These are phyloP conservation scores for Podospora tetraspora DNA, from an alignment of 495 filamentous ascomycete species.

Conservation along the genomic window DNA sequence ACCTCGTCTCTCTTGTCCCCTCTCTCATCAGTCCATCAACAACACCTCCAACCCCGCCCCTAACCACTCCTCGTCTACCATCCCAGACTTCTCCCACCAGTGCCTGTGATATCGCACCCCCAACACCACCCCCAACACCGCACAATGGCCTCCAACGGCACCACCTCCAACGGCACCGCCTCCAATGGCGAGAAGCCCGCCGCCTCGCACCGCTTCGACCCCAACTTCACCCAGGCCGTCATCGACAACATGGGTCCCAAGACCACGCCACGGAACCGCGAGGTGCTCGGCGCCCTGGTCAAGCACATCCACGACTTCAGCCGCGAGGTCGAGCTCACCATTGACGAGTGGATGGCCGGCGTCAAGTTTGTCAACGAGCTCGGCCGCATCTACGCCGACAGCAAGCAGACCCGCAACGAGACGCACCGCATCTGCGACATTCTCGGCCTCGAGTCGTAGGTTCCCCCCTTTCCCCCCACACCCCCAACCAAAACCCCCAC, in stretches of 20 bases:
- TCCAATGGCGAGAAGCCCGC: conserved; percentile 19
- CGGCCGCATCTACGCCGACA: conserved; percentile 48
- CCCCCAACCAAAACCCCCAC: background rate
- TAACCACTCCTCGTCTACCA: background rate
- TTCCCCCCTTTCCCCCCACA: conserved; percentile 4
- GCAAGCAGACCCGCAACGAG: conserved; percentile 64
- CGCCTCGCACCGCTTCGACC: conserved; percentile 52
- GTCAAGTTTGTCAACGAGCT: conserved; percentile 56
- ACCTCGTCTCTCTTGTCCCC: conserved; percentile 1
- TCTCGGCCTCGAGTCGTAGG: conserved; percentile 75
- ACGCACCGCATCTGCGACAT: conserved; percentile 73
- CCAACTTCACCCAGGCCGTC: conserved; percentile 70
- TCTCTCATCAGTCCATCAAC: conserved; percentile 3
- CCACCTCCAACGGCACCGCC: conserved; percentile 14
- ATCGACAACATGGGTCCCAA: conserved; percentile 73
- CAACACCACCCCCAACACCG: background rate
- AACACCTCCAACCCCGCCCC: conserved; percentile 5
- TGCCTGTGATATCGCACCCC: background rate
- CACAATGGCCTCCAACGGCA: conserved; percentile 28
- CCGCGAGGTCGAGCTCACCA: conserved; percentile 72
- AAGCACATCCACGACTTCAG: conserved; percentile 78
- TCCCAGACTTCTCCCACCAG: background rate
- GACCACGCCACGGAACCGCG: conserved; percentile 59
- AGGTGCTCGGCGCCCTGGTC: conserved; percentile 61
- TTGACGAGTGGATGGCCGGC: conserved; percentile 75